Evolutionary conservation across 805 yeast species (phyloP), one percentile per base, ranked within the genome.

Genomic region (Teunomyces cretensis): DNA sequence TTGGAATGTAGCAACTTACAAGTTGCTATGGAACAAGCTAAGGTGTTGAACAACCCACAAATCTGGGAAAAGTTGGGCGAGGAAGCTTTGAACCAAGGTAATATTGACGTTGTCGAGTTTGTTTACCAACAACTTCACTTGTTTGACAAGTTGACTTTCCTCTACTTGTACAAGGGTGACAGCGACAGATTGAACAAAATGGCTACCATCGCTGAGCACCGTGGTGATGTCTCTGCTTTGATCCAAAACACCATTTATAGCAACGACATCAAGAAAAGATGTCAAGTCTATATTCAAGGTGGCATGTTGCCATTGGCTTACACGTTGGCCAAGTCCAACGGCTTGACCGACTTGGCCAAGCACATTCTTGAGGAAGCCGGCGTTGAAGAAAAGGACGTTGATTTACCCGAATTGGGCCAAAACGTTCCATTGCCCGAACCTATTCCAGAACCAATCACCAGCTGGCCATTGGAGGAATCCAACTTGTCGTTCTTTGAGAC

Each of bases 61-160:
- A 80, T 83, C 47, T 95, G 98, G 97, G 86, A 82, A 50, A 81
- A 79, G 54, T 74, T 94, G 43, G 94, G 91, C 32, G 77, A 78
- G 47, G 98, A 88, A 62, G 98, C 99, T 4, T 70, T 90, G 50
- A 73, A 74, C 49, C 98, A 92, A 70, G 99, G 99, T 62, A 88
- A 92, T 63, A 78, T 85, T 50, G 83, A 83, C 44, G 74, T 89
- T 50, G 91, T 87, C 26, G 99, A 94, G 68, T 75, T 86, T 53
- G 91, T 86, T 30, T 88, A 86, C 59, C 99, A 94, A 68, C 88
- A 88, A 58, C 84, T 86, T 62, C 88, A 86, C 54, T 78, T 81
- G 46, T 86, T 94, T 51, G 98, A 92, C 62, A 88, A 88, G 69
- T 75, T 95, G 50, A 88, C 97, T 3, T 91, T 94, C 75, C 74